Conservation (phyloP, 2,329 filamentous ascomycete genomes). For the Tolypocladium ophioglossoides region DNA sequence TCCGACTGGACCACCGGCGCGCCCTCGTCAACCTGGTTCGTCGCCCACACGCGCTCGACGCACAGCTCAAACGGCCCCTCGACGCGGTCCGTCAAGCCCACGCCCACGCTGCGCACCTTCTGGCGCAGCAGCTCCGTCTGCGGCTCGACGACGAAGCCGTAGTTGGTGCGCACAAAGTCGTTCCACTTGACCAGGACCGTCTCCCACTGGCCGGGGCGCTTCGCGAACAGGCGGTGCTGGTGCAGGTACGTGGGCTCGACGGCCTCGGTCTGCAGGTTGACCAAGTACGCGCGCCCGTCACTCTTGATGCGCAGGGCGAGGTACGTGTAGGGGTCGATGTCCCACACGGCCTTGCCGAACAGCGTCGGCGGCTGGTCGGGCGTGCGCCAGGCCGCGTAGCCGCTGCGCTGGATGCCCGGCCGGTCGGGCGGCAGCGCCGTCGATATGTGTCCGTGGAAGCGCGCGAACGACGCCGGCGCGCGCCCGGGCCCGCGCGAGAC, state of each 20-base stretch:
- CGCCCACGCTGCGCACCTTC: conserved; percentile 74
- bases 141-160: conserved; percentile 84
- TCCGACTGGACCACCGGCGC: conserved; percentile 10
- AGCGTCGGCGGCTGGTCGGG: conserved; percentile 63
- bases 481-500: conserved; percentile 21
- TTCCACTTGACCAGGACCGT: conserved; percentile 85
- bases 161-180: conserved; percentile 91
- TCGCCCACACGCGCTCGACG: conserved; percentile 84
- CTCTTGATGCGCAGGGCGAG: conserved; percentile 82
- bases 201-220: conserved; percentile 80
- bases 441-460: conserved; percentile 83
- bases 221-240: conserved; percentile 79
- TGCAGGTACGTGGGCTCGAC: conserved; percentile 93
- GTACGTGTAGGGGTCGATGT: conserved; percentile 81
- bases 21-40: conserved; percentile 41
- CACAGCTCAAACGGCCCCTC: conserved; percentile 82
- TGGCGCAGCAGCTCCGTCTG: conserved; percentile 83
- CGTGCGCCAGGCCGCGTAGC: conserved; percentile 87
- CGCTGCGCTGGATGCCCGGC: conserved; percentile 65
- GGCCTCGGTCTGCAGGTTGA: conserved; percentile 92
- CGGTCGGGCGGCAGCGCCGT: conserved; percentile 67
- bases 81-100: conserved; percentile 80
- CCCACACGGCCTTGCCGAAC: conserved; percentile 81
- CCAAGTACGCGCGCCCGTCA: conserved; percentile 83
- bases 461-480: conserved; percentile 42